phyloP scores from a whole-genome alignment of 768 basidiomycete genomes.

The Nevesoporus exiguus region DNA sequence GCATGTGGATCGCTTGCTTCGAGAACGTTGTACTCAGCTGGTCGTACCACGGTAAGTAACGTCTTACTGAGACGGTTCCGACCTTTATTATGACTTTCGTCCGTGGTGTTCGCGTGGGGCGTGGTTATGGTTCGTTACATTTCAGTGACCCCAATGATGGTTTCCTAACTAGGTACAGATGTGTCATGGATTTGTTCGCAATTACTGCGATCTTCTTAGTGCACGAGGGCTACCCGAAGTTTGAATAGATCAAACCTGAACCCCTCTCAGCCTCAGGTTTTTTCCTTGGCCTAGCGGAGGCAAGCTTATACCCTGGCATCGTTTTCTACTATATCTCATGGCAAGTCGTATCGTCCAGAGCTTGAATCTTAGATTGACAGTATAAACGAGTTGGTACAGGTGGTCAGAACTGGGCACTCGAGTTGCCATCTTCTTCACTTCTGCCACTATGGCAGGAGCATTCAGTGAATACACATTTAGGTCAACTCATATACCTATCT shows the following conservation, averaged over 20 bases:
- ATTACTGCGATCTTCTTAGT: too few species aligned
- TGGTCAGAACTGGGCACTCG: constrained; percentile 71
- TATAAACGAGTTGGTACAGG: constrained; percentile 64
- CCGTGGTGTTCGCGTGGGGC: constrained; percentile 42
- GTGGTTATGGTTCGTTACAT: constrained; percentile 36
- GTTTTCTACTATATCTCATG: constrained; percentile 64
- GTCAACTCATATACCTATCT: background rate
- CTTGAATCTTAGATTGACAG: background rate
- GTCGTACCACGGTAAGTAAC: constrained; percentile 49
- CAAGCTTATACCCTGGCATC: constrained; percentile 50
- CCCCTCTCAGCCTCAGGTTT: constrained; percentile 48
- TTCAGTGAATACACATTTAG: constrained; percentile 48
- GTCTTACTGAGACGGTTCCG: constrained; percentile 54
- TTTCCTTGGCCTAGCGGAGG: constrained; percentile 54
- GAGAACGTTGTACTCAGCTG: background rate
- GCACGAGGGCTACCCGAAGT: background rate
- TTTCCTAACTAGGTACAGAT: background rate
- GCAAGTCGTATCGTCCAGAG: constrained; percentile 27
- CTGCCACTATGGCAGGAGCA: constrained; percentile 75
- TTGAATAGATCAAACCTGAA: background rate
- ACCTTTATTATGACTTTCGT: constrained; percentile 63
- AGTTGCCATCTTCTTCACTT: constrained; percentile 73
- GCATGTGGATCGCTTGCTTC: constrained; percentile 32
- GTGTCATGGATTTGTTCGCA: too few species aligned
- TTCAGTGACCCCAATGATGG: background rate